Conservation (phyloP, 768 basidiomycete species). For the Hysterangium stoloniferum region DNA sequence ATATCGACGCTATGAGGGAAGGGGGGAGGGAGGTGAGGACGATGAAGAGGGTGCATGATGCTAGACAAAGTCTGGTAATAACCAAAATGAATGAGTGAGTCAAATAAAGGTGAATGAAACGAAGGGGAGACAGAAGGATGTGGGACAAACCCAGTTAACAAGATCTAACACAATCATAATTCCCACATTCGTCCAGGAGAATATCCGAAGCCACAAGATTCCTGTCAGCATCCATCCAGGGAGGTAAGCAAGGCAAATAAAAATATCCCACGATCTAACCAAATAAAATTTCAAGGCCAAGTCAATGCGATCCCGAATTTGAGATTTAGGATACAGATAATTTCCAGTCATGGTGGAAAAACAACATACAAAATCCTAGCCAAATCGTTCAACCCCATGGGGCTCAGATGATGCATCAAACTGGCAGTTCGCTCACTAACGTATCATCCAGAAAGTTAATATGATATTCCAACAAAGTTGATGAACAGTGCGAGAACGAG, state of each 20-base stretch:
- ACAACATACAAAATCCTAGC: constrained; percentile 54
- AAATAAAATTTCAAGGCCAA: too few relatives aligned
- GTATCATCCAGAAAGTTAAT: constrained; percentile 69
- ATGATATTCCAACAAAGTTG: constrained; percentile 64
- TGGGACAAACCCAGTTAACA: constrained; percentile 33
- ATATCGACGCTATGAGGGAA: constrained; percentile 57
- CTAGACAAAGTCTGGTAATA: constrained; percentile 46
- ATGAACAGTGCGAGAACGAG: constrained; percentile 70
- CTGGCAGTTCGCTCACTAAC: constrained; percentile 55
- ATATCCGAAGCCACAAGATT: constrained; percentile 62
- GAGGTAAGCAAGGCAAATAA: constrained; percentile 58
- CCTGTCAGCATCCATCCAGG: constrained; percentile 70
- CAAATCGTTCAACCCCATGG: constrained; percentile 69
- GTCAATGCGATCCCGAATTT: too few relatives aligned
- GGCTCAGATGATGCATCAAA: constrained; percentile 67
- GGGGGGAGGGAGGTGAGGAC: constrained; percentile 65
- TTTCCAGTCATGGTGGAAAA: neutral
- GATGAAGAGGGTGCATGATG: constrained; percentile 66
- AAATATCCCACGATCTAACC: constrained; percentile 53
- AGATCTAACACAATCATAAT: constrained; percentile 59
- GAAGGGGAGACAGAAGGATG: neutral
- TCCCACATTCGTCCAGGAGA: constrained; percentile 47
- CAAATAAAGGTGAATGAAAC: neutral
- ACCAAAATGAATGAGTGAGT: neutral
- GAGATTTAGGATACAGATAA: constrained; percentile 1